These are phyloP conservation scores for Salix udensis DNA, from an alignment of 345 rosid species.

Conservation along the genomic window DNA sequence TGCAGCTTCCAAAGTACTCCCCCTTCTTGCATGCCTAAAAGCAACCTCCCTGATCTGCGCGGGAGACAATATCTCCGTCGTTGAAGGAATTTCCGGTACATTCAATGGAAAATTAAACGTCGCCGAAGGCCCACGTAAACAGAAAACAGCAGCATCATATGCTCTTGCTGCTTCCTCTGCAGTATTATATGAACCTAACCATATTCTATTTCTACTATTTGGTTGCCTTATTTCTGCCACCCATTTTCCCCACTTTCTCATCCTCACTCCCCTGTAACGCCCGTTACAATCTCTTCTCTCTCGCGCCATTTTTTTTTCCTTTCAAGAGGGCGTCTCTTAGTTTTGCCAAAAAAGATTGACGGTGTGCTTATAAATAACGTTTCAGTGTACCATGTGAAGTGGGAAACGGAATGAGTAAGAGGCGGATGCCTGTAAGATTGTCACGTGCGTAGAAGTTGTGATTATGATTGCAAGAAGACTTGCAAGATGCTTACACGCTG, in stretches of 20 bases:
- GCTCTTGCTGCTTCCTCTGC: constrained; percentile 67
- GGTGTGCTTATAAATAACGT: neutral
- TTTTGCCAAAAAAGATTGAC: neutral
- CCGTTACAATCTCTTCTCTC: constrained; percentile 6
- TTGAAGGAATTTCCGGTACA: constrained; percentile 34
- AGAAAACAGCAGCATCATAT: constrained; percentile 56
- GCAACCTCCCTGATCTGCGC: constrained; percentile 44
- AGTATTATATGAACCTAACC: constrained; percentile 61
- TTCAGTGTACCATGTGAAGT: neutral
- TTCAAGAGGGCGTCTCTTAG: neutral
- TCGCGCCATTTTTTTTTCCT: constrained; percentile 15
- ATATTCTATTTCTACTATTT: constrained; percentile 47
- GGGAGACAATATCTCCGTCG: constrained; percentile 15
- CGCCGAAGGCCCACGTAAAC: constrained; percentile 48
- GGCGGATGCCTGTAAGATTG: neutral
- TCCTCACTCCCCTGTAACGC: constrained; percentile 56
- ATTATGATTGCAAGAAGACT: neutral
- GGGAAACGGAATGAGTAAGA: neutral
- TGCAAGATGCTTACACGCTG: neutral
- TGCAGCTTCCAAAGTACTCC: neutral
- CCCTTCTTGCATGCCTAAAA: constrained; percentile 32
- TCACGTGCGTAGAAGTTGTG: neutral
- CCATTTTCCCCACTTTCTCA: constrained; percentile 81
- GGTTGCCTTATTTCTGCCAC: constrained; percentile 67
- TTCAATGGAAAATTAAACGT: constrained; percentile 45